A percentile compares a stretch with the other conserved stretches of the same genome.
Conservation (phyloP, 208 protist genomes). For the Hexamita inflata region DNA sequence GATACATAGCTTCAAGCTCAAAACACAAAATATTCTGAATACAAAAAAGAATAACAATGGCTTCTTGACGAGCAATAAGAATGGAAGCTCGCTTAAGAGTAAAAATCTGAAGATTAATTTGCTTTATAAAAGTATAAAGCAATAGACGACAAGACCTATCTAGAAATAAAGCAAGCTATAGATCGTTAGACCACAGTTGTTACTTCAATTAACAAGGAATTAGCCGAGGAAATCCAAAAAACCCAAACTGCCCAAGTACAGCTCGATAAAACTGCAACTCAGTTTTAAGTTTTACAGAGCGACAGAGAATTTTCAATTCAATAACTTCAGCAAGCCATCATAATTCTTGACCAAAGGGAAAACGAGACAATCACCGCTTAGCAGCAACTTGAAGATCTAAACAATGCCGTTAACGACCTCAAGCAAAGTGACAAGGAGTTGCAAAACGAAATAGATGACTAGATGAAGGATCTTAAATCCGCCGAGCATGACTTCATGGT, state of each 20-base stretch:
- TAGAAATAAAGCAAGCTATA: not conserved
- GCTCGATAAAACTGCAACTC: conserved; percentile 1
- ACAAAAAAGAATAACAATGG: not conserved
- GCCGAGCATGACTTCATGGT: not conserved
- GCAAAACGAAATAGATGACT: not conserved
- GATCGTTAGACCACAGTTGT: not conserved
- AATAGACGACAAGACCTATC: not conserved
- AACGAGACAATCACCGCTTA: not conserved
- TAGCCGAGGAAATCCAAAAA: not conserved
- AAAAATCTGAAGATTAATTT: conserved; percentile 9
- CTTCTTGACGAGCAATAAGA: conserved; percentile 3
- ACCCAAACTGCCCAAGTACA: conserved; percentile 1
- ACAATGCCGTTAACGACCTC: not conserved
- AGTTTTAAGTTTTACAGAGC: not conserved
- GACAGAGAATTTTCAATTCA: not conserved
- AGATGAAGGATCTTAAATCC: not conserved
- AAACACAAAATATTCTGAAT: not conserved
- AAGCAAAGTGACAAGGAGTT: not conserved
- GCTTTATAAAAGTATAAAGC: conserved; percentile 18
- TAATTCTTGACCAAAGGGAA: not conserved
- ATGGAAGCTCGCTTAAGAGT: conserved; percentile 21
- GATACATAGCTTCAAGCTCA: not conserved
- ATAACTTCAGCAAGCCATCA: not conserved
- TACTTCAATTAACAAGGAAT: not conserved
- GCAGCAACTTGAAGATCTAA: not conserved